Evolutionary conservation across 1,284 basidiomycete genomes (phyloP), one percentile per base, ranked within the genome.

Genomic region (Rhodofomes roseus): DNA sequence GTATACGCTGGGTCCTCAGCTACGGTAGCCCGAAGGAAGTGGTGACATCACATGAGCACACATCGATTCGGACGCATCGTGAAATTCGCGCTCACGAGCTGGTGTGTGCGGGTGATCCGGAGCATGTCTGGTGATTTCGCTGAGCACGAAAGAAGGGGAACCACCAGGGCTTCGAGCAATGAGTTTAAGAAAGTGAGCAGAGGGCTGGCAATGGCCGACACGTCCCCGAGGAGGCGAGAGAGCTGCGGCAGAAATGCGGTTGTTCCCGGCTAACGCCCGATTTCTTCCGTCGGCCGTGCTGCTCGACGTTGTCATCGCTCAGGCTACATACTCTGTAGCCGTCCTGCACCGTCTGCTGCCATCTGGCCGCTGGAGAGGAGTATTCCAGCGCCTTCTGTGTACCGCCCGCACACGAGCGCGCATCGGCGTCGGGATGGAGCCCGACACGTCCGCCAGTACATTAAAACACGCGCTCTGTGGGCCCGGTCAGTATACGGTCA

Each of bases 11-110:
- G 54, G 68, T 62, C 54, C 66, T 64, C 61, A 68, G 59, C 70
- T 71, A 61, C 8, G 57, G 58, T 55, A 60, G 60, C 60, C 63
- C 56, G 62, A 59, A 53, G 46, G 58, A 57, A n/a, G n/a, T n/a
- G 60, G 58, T 61, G 63, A 62, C 52, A 74, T 76, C 74, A 75
- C 73, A 75, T 77, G 74, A 68, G 69, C 60, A 60, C n/a, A 52
- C 23, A 34, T 52, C 18, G 31, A 37, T 37, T 31, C 18, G 16
- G 34, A 37, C 34, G 18, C 25, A 18, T 27, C 25, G 46, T 31
- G 27, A 36, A 34, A 20, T 52, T 37, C 50, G 11, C 50, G 50
- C 71, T 70, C 62, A 72, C 71, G 60, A 71, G 59, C 57, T 64
- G 50, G 16, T 31, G 66, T 27, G 66, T 62, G 60, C 71, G 71